A percentile compares a stretch with the other conserved stretches of the same genome.
Evolutionary conservation across 2,329 filamentous ascomycete genomes (phyloP).

Genomic region (Rhexocercosporidium sp.): DNA sequence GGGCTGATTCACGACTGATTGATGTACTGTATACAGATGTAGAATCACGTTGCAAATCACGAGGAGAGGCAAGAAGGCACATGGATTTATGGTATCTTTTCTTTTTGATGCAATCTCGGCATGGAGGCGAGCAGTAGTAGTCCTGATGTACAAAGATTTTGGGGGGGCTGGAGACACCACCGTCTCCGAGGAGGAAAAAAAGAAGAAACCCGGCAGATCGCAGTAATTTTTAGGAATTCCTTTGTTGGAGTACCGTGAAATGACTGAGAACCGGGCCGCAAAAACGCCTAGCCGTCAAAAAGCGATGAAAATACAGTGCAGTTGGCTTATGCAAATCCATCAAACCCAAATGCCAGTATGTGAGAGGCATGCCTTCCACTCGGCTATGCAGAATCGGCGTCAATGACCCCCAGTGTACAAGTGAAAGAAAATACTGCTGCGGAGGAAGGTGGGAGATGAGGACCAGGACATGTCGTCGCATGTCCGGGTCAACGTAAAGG

Average conservation of each 20-base stretch:
- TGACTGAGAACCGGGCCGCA: slow-evolving; percentile 22
- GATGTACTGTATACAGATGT: too few relatives aligned
- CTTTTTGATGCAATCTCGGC: not conserved
- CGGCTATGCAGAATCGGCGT: slow-evolving; percentile 23
- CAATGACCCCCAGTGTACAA: slow-evolving; percentile 31
- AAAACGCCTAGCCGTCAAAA: slow-evolving; percentile 34
- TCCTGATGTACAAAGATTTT: slow-evolving; percentile 5
- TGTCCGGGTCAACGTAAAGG: not conserved
- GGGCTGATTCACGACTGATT: too few relatives aligned
- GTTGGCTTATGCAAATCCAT: slow-evolving; percentile 31
- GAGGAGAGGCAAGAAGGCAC: not conserved
- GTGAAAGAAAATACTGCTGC: slow-evolving; percentile 17
- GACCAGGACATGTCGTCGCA: not conserved
- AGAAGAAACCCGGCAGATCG: slow-evolving; percentile 21
- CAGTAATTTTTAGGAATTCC: slow-evolving; percentile 30
- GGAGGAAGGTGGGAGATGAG: not conserved
- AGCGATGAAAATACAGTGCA: slow-evolving; percentile 28
- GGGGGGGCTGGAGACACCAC: slow-evolving; percentile 2
- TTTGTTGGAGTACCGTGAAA: slow-evolving; percentile 19
- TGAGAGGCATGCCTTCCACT: slow-evolving; percentile 25
- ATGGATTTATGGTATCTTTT: not conserved
- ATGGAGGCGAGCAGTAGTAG: slow-evolving; percentile 2
- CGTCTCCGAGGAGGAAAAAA: slow-evolving; percentile 17
- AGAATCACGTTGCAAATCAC: not conserved
- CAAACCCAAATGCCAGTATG: slow-evolving; percentile 31